Evolutionary conservation across 306 rosid genomes (phyloP).

Genomic region (Hylodesmum podocarpum): DNA sequence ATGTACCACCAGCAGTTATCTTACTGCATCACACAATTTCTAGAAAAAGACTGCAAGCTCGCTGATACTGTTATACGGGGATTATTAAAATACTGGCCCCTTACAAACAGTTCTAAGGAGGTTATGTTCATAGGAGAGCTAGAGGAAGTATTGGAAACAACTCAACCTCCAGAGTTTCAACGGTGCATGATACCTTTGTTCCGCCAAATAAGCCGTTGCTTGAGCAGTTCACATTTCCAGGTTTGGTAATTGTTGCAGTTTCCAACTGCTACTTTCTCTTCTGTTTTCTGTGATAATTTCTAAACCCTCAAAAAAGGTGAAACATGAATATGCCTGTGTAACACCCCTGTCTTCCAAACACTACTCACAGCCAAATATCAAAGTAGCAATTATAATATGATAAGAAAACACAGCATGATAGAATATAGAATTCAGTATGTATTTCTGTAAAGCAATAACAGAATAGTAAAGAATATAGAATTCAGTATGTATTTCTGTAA

Average conservation of each 20-base stretch:
- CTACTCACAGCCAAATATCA: no score
- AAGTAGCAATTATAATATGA: no score
- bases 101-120: conserved; percentile 96
- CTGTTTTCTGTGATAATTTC: conserved; percentile 10
- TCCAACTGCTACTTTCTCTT: conserved; percentile 17
- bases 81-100: conserved; percentile 91
- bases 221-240: conserved; percentile 99
- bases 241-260: conserved; percentile 45
- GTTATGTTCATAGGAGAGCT: conserved; percentile 97
- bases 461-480: no score
- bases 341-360: no score
- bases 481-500: no score
- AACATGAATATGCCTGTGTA: background rate
- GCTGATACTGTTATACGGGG: conserved; percentile 95
- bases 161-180: conserved; percentile 93
- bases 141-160: conserved; percentile 96
- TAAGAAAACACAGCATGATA: no score
- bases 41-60: conserved; percentile 97
- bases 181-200: conserved; percentile 88
- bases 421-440: no score
- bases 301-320: background rate
- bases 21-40: conserved; percentile 91
- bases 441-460: no score
- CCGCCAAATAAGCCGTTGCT: conserved; percentile 75
- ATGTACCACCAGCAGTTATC: conserved; percentile 96